Percentiles rank a stretch among this genome's conserved stretches.
Conservation (phyloP, 768 basidiomycete species). For the Suillus cothurnatus region DNA sequence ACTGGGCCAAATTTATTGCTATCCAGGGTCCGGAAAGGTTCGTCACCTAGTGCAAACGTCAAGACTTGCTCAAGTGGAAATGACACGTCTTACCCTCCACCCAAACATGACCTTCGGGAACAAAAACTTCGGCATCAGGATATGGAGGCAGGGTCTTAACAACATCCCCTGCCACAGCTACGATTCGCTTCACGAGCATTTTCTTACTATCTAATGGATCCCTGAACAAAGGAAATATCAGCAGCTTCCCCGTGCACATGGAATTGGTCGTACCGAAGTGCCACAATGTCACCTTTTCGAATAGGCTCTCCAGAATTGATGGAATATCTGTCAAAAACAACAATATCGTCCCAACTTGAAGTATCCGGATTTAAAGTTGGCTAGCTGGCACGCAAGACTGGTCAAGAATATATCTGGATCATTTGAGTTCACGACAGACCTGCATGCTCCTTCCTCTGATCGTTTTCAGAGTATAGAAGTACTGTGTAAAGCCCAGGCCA, state of each 20-base stretch:
- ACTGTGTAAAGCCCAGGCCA: slow-evolving; percentile 47
- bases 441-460: slow-evolving; percentile 75
- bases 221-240: slow-evolving; percentile 34
- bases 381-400: slow-evolving; percentile 44
- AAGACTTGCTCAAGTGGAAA: slow-evolving; percentile 1
- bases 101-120: slow-evolving; percentile 73
- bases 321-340: slow-evolving; percentile 58
- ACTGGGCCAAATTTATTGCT: slow-evolving; percentile 77
- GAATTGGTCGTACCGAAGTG: slow-evolving; percentile 47
- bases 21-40: slow-evolving; percentile 66
- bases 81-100: slow-evolving; percentile 58
- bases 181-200: slow-evolving; percentile 65
- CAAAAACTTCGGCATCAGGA: slow-evolving; percentile 49
- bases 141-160: slow-evolving; percentile 73
- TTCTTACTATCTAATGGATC: slow-evolving; percentile 58
- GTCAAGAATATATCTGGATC: not conserved
- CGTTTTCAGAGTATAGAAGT: slow-evolving; percentile 53
- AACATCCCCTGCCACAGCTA: slow-evolving; percentile 62
- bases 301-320: slow-evolving; percentile 39
- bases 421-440: slow-evolving; percentile 39
- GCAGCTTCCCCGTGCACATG: not conserved
- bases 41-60: slow-evolving; percentile 51
- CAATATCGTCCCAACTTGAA: slow-evolving; percentile 61
- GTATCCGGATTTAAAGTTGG: slow-evolving; percentile 75
- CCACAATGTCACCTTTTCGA: slow-evolving; percentile 65